Percentiles rank a stretch among this genome's conserved stretches.
phyloP scores from a whole-genome alignment of 495 filamentous ascomycete species.

The Tetracladium marchalianum region DNA sequence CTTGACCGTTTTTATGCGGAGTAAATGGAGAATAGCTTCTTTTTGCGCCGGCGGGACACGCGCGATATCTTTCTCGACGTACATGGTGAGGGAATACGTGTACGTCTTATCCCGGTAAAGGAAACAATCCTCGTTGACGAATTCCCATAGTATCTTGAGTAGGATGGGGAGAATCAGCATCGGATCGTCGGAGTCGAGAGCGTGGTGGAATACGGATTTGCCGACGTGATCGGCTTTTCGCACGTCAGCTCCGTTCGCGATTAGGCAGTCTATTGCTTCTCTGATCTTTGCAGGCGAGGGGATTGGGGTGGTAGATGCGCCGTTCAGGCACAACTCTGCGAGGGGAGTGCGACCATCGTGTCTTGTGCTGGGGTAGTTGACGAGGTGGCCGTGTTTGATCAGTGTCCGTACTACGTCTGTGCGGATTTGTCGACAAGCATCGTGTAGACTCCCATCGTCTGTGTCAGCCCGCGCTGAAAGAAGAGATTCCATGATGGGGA shows the following conservation, averaged over 20 bases:
- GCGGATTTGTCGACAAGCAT: background rate
- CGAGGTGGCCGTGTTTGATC: background rate
- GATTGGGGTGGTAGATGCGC: background rate
- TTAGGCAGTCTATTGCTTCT: background rate
- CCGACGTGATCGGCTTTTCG: background rate
- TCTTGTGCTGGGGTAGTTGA: background rate
- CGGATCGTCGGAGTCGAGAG: background rate
- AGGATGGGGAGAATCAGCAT: background rate
- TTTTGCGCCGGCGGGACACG: background rate
- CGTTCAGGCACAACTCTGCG: background rate
- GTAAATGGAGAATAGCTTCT: background rate
- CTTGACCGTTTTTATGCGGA: too few relatives aligned
- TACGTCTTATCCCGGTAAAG: constrained; percentile 1
- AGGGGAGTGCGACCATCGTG: background rate
- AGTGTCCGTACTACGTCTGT: background rate
- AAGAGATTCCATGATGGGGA: background rate
- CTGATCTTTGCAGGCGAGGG: background rate
- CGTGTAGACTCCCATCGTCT: background rate
- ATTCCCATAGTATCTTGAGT: constrained; percentile 1
- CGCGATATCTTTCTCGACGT: constrained; percentile 1
- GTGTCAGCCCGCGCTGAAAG: background rate
- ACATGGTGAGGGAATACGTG: constrained; percentile 5
- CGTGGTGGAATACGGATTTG: background rate
- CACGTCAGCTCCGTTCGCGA: background rate
- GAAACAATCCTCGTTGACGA: constrained; percentile 2